phyloP scores from a whole-genome alignment of 495 filamentous ascomycete species.

The Astrothelium subdiscretum region DNA sequence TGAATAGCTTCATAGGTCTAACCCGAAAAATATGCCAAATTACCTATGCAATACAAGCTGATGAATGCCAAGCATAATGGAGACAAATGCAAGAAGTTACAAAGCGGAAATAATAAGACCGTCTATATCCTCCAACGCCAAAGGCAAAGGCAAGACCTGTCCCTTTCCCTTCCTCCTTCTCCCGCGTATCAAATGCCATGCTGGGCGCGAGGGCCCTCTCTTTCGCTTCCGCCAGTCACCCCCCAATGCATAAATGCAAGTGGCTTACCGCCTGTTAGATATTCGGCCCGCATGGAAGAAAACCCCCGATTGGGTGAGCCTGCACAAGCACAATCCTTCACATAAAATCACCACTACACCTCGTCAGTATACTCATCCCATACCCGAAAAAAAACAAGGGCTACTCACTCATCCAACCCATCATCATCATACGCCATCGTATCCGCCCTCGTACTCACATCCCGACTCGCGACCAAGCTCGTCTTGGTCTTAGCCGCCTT shows the following conservation, averaged over 20 bases:
- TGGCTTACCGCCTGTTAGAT: not conserved
- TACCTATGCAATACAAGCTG: not conserved
- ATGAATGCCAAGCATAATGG: not conserved
- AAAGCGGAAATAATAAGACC: not conserved
- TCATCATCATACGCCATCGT: slow-evolving; percentile 62
- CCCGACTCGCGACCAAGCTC: slow-evolving; percentile 57
- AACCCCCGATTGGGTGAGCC: not conserved
- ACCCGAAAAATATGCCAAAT: not conserved
- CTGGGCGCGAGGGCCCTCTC: not conserved
- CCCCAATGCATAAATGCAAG: not conserved
- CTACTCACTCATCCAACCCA: slow-evolving; percentile 67
- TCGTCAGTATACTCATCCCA: not conserved
- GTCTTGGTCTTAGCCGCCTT: slow-evolving; percentile 94
- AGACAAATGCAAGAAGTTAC: not conserved
- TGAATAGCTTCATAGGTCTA: not conserved
- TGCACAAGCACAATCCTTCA: slow-evolving; percentile 9
- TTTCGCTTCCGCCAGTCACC: not conserved
- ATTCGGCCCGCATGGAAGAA: not conserved
- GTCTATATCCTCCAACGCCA: not conserved
- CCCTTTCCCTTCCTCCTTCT: not conserved
- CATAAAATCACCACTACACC: slow-evolving; percentile 31
- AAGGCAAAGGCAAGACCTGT: not conserved
- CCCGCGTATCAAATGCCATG: not conserved
- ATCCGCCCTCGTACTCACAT: slow-evolving; percentile 53
- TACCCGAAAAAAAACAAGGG: not conserved